phyloP scores from a whole-genome alignment of 306 rosid species.

The Cicer judaicum region DNA sequence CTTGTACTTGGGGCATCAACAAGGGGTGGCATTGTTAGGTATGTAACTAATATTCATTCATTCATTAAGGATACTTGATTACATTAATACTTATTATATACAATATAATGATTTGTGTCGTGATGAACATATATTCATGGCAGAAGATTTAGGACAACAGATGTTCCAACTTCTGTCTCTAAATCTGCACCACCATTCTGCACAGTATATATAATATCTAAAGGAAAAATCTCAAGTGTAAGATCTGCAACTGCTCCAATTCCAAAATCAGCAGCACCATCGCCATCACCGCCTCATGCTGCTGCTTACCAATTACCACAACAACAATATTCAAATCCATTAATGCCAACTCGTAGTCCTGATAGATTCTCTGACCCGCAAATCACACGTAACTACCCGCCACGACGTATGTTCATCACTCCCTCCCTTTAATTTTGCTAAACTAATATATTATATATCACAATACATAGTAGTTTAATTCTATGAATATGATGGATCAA shows the following conservation, averaged over 20 bases:
- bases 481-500: neutral
- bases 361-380: slow-evolving; percentile 30
- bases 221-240: slow-evolving; percentile 66
- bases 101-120: neutral
- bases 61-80: neutral
- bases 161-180: slow-evolving; percentile 63
- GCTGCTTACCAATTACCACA: neutral
- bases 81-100: neutral
- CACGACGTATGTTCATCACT: slow-evolving; percentile 45
- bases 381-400: slow-evolving; percentile 22
- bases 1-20: slow-evolving; percentile 79
- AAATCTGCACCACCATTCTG: slow-evolving; percentile 73
- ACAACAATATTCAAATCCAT: neutral
- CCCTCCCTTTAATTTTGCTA: too few species aligned
- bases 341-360: neutral
- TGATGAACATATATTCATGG: slow-evolving; percentile 5
- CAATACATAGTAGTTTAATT: neutral
- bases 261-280: slow-evolving; percentile 16
- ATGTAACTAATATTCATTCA: neutral
- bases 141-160: slow-evolving; percentile 74
- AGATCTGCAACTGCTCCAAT: slow-evolving; percentile 56
- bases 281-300: neutral
- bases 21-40: slow-evolving; percentile 70
- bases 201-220: slow-evolving; percentile 65
- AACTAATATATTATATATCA: neutral